Percentiles rank a stretch among this genome's conserved stretches.
Conservation (phyloP, 805 yeast species). For the Crinitomyces ghanaensis region DNA sequence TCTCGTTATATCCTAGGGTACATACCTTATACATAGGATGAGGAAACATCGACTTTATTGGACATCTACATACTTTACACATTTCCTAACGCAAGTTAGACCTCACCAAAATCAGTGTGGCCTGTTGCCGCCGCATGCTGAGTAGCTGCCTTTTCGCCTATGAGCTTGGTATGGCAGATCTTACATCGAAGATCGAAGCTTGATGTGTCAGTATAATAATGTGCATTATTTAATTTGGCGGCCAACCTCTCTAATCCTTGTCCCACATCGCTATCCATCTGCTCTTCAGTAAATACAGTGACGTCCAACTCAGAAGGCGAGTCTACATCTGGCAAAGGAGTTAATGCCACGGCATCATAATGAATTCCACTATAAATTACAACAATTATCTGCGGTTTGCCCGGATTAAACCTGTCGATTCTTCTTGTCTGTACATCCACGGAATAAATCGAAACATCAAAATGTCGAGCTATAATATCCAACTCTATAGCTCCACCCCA, state of each 20-base stretch:
- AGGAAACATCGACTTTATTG: too few relatives aligned
- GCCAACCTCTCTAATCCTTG: slow-evolving; percentile 33
- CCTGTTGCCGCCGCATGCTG: slow-evolving; percentile 53
- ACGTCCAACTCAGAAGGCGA: slow-evolving; percentile 25
- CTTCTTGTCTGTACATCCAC: slow-evolving; percentile 54
- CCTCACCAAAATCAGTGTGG: slow-evolving; percentile 52
- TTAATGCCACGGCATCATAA: slow-evolving; percentile 50
- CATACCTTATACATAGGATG: too few relatives aligned
- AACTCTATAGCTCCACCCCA: slow-evolving; percentile 86
- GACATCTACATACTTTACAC: too few relatives aligned
- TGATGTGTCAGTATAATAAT: slow-evolving; percentile 56
- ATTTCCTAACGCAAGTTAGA: slow-evolving; percentile 1
- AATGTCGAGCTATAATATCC: slow-evolving; percentile 44
- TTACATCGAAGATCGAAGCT: slow-evolving; percentile 47
- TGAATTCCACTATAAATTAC: slow-evolving; percentile 62
- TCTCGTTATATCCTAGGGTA: too few relatives aligned
- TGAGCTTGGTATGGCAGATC: slow-evolving; percentile 38
- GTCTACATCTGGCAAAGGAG: slow-evolving; percentile 19
- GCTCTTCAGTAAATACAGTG: slow-evolving; percentile 33
- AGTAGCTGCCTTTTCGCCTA: slow-evolving; percentile 55
- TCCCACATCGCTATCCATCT: slow-evolving; percentile 26
- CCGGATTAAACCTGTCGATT: slow-evolving; percentile 42
- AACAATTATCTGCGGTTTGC: slow-evolving; percentile 34
- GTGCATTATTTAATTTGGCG: slow-evolving; percentile 34
- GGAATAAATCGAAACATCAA: slow-evolving; percentile 43